Evolutionary conservation across 768 basidiomycete species (phyloP).

Genomic region (Trametes coccinea): DNA sequence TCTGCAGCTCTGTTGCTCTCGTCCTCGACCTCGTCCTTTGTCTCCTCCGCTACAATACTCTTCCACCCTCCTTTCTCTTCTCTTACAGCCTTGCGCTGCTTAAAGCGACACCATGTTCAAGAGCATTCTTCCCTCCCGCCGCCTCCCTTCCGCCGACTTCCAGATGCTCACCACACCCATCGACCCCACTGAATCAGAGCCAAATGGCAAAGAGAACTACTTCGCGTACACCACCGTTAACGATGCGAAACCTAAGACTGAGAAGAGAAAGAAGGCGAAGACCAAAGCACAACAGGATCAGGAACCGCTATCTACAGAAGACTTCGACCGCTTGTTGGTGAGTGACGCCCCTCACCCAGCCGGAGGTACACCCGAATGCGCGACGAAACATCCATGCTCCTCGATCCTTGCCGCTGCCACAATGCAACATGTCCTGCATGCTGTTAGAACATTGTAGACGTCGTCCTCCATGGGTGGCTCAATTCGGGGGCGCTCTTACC

Average conservation of each 20-base stretch:
- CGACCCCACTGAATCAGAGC: constrained; percentile 38
- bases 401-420: constrained; percentile 19
- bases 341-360: constrained; percentile 30
- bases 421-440: neutral
- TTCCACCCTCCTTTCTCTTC: neutral
- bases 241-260: constrained; percentile 39
- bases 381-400: neutral
- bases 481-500: neutral
- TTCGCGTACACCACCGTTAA: constrained; percentile 40
- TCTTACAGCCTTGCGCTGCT: neutral
- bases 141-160: constrained; percentile 65
- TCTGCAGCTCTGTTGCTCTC: neutral
- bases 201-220: constrained; percentile 68
- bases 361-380: neutral
- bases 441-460: neutral
- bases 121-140: constrained; percentile 70
- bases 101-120: constrained; percentile 63
- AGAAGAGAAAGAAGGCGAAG: constrained; percentile 45
- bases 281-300: constrained; percentile 38
- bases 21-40: constrained; percentile 8
- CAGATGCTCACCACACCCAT: constrained; percentile 61
- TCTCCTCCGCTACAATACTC: neutral
- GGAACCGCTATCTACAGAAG: constrained; percentile 55
- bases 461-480: neutral
- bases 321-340: constrained; percentile 82